Base-by-base conservation (phyloP, 1,139 yeast species). In the Meyerozyma elateridarum region DNA sequence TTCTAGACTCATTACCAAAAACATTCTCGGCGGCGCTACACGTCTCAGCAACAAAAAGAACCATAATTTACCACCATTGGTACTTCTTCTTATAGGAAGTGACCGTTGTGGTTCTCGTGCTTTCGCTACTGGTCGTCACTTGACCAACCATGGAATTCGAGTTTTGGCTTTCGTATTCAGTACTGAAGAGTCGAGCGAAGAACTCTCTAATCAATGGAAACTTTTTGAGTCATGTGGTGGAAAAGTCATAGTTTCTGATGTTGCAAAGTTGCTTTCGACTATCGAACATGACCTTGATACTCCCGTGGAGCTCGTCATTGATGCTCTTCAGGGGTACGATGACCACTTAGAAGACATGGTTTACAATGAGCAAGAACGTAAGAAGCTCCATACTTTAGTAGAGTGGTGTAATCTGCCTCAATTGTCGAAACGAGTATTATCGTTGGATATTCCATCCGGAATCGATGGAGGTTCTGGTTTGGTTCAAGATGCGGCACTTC, bases 381-480 rank as follows among this genome's bases (percentile, higher is more conserved):
- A 60, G 18, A 56, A 57, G 4, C 72, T 75, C n/a, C 45, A 49
- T 6, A 50, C 59, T n/a, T 47, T 82, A 15, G 69, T 85, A 18
- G 58, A 58, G 12, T 88, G 96, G 95, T 75, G 84, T 39, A 82
- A 83, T 42, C 62, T 61, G 31, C 71, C 71, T n/a, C 51, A 51
- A 9, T 64, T 61, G 25, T 60, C 61, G 29, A 60, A 70, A 6
- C 71, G 75, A 30, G 60, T 79, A 9, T 61, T 85, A 63, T 82
- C 95, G 0, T 54, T 88, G 17, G 95, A 87, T 48, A 74, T 85
- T 20, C 93, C 95, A 3, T 73, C 89, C 0, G 96, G 96, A 6
- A 65, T 84, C 26, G 95, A 87, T 49, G 82, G 93, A 6, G 85
- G 94, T 4, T 79, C 93, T 0, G 96, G 95, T 6, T 69, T 79